Percentiles rank a stretch among this genome's conserved stretches.
Conservation (phyloP, 805 yeast genomes). For the Ogataea chonburiensis region DNA sequence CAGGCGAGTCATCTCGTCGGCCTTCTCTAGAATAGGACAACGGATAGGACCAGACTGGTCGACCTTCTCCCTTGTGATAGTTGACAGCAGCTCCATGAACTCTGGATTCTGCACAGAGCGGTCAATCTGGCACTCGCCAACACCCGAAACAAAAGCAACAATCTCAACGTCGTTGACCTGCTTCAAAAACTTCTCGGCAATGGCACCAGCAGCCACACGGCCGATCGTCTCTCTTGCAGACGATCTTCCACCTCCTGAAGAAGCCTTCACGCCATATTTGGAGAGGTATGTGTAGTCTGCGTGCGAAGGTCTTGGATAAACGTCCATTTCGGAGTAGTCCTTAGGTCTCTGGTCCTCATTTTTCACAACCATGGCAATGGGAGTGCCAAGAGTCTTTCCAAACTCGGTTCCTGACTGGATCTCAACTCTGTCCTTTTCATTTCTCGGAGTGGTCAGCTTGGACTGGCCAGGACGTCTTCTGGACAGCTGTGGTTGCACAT, state of each 20-base stretch:
- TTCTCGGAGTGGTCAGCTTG: slow-evolving; percentile 88
- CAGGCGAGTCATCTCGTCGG: slow-evolving; percentile 78
- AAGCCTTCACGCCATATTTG: slow-evolving; percentile 90
- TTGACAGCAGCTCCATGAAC: slow-evolving; percentile 66
- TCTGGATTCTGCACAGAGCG: slow-evolving; percentile 64
- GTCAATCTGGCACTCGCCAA: slow-evolving; percentile 77
- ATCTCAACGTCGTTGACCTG: slow-evolving; percentile 84
- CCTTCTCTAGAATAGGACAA: slow-evolving; percentile 78
- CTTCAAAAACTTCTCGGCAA: slow-evolving; percentile 86
- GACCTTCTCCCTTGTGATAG: slow-evolving; percentile 83
- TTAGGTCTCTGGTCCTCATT: slow-evolving; percentile 97
- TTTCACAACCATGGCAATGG: slow-evolving; percentile 87
- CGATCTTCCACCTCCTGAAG: slow-evolving; percentile 97
- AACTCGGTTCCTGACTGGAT: slow-evolving; percentile 94
- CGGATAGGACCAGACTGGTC: slow-evolving; percentile 88
- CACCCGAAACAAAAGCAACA: slow-evolving; percentile 94
- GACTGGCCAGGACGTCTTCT: slow-evolving; percentile 98
- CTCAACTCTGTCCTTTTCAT: slow-evolving; percentile 89
- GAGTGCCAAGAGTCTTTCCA: slow-evolving; percentile 90
- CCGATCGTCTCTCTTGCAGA: slow-evolving; percentile 98
- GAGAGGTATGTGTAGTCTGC: slow-evolving; percentile 92
- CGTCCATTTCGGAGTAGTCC: slow-evolving; percentile 92
- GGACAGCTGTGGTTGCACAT: slow-evolving; percentile 92
- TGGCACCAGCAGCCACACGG: slow-evolving; percentile 97
- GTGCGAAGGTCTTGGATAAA: slow-evolving; percentile 96